phyloP scores from a whole-genome alignment of 2,329 filamentous ascomycete genomes.

The Ceratocystiopsis minuta region DNA sequence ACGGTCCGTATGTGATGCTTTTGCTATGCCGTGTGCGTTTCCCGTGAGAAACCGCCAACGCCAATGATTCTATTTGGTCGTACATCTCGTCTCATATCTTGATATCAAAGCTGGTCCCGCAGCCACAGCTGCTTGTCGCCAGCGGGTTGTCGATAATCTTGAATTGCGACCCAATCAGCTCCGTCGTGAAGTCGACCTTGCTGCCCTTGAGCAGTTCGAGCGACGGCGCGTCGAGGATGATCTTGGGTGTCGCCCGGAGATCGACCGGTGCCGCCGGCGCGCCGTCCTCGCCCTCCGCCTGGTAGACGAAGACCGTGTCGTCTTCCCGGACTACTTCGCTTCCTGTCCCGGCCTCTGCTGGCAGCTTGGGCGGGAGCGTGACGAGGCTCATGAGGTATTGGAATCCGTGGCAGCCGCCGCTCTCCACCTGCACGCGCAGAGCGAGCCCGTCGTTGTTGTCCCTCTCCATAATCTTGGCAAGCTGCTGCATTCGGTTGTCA shows the following conservation, averaged over 20 bases:
- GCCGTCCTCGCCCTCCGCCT: conserved; percentile 30
- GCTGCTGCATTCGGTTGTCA: conserved; percentile 31
- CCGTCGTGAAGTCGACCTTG: conserved; percentile 91
- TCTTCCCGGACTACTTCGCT: conserved; percentile 39
- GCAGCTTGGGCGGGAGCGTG: conserved; percentile 28
- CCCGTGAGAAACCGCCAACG: too few species aligned
- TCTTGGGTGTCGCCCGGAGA: conserved; percentile 37
- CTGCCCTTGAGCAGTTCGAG: conserved; percentile 80
- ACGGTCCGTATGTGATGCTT: too few species aligned
- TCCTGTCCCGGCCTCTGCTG: conserved; percentile 9
- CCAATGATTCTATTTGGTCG: too few species aligned
- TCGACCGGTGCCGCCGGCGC: conserved; percentile 15
- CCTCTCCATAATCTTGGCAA: conserved; percentile 57
- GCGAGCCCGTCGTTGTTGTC: conserved; percentile 63
- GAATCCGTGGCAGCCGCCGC: conserved; percentile 92
- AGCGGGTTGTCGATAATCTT: conserved; percentile 88
- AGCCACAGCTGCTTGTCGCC: conserved; percentile 88
- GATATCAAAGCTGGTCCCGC: conserved; percentile 94
- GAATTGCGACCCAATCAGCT: conserved; percentile 78
- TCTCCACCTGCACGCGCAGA: conserved; percentile 81
- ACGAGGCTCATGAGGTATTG: conserved; percentile 90
- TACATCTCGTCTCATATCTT: conserved; percentile 30
- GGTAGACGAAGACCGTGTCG: conserved; percentile 71
- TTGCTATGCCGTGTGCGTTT: too few species aligned
- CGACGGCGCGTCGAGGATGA: conserved; percentile 77